Conservation (phyloP, 129 eudicot species). For the Flaveria ramosissima region DNA sequence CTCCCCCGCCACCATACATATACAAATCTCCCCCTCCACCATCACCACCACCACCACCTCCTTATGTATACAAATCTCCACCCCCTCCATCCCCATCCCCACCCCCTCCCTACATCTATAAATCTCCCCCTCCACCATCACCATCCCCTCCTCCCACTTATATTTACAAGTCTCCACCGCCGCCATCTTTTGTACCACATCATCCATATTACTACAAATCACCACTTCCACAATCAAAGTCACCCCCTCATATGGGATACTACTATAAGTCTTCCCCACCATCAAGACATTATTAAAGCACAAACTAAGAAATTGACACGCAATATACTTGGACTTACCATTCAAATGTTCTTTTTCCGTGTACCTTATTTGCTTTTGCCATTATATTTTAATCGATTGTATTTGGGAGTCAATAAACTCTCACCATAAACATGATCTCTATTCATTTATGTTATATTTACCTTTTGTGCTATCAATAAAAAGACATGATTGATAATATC, state of each 20-base stretch:
- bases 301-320: not conserved
- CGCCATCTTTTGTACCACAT: not conserved
- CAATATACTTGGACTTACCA: not conserved
- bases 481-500: not conserved
- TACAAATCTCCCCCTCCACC: no score
- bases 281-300: conserved; percentile 11
- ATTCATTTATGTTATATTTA: not conserved
- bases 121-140: no score
- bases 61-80: no score
- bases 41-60: no score
- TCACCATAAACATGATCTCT: not conserved
- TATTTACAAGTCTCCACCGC: no score
- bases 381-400: conserved; percentile 19
- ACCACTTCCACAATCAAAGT: conserved; percentile 14
- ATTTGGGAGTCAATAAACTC: not conserved
- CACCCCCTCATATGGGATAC: conserved; percentile 16
- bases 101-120: no score
- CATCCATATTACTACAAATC: conserved; percentile 10
- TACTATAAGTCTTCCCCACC: conserved; percentile 30
- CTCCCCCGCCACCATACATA: no score
- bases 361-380: not conserved
- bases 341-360: not conserved
- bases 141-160: no score
- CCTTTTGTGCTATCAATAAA: not conserved
- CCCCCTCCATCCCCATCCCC: no score